phyloP scores from a whole-genome alignment of 1,284 basidiomycete genomes.

The Rugosomyces carneus region DNA sequence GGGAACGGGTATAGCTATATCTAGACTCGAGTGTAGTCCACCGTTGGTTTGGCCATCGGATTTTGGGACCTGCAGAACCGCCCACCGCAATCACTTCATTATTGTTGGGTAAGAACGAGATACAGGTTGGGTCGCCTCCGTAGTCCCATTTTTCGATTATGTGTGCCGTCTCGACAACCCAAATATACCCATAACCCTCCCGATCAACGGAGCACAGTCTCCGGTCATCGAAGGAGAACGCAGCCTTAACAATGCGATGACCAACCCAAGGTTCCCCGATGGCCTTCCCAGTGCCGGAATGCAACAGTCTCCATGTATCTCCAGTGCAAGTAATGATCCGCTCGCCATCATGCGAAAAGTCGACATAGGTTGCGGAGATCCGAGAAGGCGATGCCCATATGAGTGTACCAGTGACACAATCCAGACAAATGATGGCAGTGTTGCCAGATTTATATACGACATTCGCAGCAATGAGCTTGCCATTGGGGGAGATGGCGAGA shows the following conservation, averaged over 20 bases:
- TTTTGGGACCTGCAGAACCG: neutral
- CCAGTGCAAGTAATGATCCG: neutral
- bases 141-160: neutral
- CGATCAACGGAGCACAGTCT: neutral
- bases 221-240: neutral
- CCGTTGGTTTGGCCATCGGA: neutral
- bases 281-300: neutral
- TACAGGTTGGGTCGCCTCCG: neutral
- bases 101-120: neutral
- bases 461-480: too few species aligned
- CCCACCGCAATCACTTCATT: neutral
- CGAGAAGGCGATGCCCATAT: neutral
- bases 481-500: slow-evolving; percentile 8
- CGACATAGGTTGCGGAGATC: neutral
- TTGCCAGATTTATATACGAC: too few species aligned
- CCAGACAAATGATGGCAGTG: neutral
- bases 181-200: neutral
- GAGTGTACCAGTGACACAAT: neutral
- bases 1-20: neutral
- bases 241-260: neutral
- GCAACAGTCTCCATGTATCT: slow-evolving; percentile 7
- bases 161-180: neutral
- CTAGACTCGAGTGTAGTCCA: neutral
- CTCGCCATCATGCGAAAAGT: neutral
- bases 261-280: neutral